Base-by-base conservation (phyloP, 1,139 yeast species). In the Geotrichum europaeum region DNA sequence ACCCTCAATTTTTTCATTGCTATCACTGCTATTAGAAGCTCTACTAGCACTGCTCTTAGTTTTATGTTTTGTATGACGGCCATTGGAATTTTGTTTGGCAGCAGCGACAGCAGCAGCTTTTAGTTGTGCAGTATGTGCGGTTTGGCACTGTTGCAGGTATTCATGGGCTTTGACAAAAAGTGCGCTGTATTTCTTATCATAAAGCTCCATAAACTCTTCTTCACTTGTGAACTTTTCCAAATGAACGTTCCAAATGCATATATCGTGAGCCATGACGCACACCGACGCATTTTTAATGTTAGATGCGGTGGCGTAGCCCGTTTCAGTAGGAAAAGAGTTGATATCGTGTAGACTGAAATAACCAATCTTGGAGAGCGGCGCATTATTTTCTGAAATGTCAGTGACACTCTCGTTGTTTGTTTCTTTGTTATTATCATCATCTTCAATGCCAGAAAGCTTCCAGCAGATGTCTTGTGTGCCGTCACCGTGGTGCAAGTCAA, bases 401-500 rank as follows among this genome's bases (percentile, higher is more conserved):
- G 53, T 58, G n/a, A 54, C 53, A 25, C 1, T 3, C 1, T n/a
- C 20, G 1, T 53, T 61, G 2, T 54, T 51, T 4, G 18, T 5
- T 40, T n/a, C 47, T 3, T 36, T 59, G 18, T 60, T 62, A 2
- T 64, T 65, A 5, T 12, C 20, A 3, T 43, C 18, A 18, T 83
- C 83, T 65, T 78, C 79, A 61, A 83, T 80, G 0, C 89, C 89
- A 0, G 89, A 88, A 65, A 88, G 78, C 67, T 85, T 86, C 92
- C 94, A 89, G 67, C 95, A 85, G 32, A 89, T 86, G 72, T 89
- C 96, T 69, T 89, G 96, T 5, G 89, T 83, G 4, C 96, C 96
- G 72, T 89, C 96, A n/a, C 96, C 96, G 69, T 89, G 96, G 70
- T 89, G 96, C 57, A 89, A 78, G 72, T 89, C 96, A 64, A 89